phyloP scores from a whole-genome alignment of 2,329 filamentous ascomycete genomes.

The Monosporascus sp. region DNA sequence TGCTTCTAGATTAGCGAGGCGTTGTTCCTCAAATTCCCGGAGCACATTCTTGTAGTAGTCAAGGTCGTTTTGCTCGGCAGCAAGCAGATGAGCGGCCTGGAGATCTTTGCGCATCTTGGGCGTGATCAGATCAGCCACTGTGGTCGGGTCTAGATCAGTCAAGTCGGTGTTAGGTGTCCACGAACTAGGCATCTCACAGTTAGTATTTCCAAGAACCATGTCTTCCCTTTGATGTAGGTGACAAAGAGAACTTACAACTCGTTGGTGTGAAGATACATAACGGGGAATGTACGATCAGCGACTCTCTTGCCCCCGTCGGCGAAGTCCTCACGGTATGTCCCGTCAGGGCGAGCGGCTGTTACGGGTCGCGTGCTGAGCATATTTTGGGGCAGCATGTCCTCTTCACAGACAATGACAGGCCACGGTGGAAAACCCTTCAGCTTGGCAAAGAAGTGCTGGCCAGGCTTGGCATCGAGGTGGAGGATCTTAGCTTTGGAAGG shows the following conservation, averaged over 20 bases:
- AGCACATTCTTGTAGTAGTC: conserved; percentile 80
- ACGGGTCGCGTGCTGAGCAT: conserved; percentile 77
- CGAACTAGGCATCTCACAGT: conserved; percentile 50
- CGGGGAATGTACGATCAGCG: conserved; percentile 79
- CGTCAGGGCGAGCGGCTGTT: conserved; percentile 74
- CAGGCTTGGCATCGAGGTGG: conserved; percentile 77
- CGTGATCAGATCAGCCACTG: conserved; percentile 61
- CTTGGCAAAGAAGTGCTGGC: conserved; percentile 86
- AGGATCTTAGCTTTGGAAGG: conserved; percentile 67
- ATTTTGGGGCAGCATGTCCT: conserved; percentile 81
- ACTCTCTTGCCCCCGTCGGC: conserved; percentile 81
- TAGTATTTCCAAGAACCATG: conserved; percentile 2
- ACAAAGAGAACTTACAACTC: conserved; percentile 73
- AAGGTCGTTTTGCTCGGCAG: conserved; percentile 70
- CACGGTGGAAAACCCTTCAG: conserved; percentile 93
- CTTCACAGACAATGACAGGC: conserved; percentile 91
- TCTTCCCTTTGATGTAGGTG: conserved; percentile 1
- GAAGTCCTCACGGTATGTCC: conserved; percentile 81
- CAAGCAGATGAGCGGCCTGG: conserved; percentile 72
- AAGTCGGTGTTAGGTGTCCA: conserved; percentile 88
- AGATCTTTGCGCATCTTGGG: conserved; percentile 79
- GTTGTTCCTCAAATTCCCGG: conserved; percentile 60
- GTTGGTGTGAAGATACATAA: conserved; percentile 93
- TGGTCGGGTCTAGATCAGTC: conserved; percentile 67
- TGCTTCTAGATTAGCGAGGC: conserved; percentile 49